Evolutionary conservation across 179 eudicot species (phyloP), one percentile per base, ranked within the genome.

Genomic region (Spinacia oleracea): DNA sequence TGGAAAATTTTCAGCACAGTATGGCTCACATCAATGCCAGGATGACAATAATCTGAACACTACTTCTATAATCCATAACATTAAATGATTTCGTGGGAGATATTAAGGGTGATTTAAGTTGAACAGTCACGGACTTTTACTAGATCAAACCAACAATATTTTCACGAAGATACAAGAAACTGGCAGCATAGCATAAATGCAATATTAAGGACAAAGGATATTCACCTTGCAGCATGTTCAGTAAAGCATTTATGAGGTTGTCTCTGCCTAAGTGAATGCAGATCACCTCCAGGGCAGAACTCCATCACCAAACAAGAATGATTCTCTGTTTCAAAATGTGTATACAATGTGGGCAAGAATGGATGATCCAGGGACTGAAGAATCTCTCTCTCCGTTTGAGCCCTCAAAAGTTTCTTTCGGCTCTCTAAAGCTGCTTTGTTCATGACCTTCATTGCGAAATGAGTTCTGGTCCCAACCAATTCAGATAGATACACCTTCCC

Each of bases 281-380:
- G 85, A 87, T 89, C 91, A 53, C 91, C 91, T 35, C 91, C 91
- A 71, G 91, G 91, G 70, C 91, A 89, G 58, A 83, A 85, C 85
- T 89, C 91, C 91, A 89, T 89, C 69, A 89, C 86, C 86, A 89
- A 81, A 76, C 80, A 89, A 18, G 88, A 84, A 77, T 85, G 84
- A 70, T 84, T 87, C 51, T 89, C 87, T 0, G 91, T 87, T 77
- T 89, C 91, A 63, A 89, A 89, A 70, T 87, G 89, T 11, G 87
- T 62, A 74, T 89, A 89, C 82, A 89, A 67, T 35, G 91, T 89
- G 70, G 91, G 91, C 46, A 89, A 82, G 82, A 89, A 89, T 1
- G 91, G 91, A 73, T 89, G 91, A 81, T 89, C 91, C 35, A 89
- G 85, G 78, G 86, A 87, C 76, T 84, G 87, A 85, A 89, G 88